Evolutionary conservation across 129 eudicot genomes (phyloP).

Genomic region (Escallonia rubra): DNA sequence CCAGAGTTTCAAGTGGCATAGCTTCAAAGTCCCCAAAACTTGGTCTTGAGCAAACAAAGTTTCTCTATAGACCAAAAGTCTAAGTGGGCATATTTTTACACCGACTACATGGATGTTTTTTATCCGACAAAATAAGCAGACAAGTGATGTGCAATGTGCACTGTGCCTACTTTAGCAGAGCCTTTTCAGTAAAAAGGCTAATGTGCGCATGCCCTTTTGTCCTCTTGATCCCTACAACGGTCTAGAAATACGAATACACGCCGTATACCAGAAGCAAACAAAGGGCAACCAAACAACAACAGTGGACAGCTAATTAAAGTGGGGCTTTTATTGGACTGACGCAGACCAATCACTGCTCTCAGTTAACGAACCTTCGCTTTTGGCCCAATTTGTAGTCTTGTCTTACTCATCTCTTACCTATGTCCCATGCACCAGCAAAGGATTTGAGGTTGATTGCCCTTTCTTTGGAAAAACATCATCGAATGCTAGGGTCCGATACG

Average conservation of each 20-base stretch:
- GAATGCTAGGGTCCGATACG: too few species aligned
- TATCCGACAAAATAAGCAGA: constrained; percentile 9
- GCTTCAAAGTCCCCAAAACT: too few species aligned
- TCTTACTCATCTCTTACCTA: too few species aligned
- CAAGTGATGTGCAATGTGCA: background rate
- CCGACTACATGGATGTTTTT: background rate
- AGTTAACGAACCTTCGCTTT: constrained; percentile 15
- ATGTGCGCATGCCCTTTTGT: constrained; percentile 26
- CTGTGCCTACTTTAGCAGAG: constrained; percentile 21
- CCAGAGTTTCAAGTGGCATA: too few species aligned
- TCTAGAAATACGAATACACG: background rate
- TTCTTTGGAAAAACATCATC: too few species aligned
- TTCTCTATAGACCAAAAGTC: constrained; percentile 8
- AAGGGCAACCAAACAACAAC: too few species aligned
- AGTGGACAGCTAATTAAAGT: constrained; percentile 1
- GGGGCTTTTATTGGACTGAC: background rate
- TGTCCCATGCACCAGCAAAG: too few species aligned
- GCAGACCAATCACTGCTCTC: constrained; percentile 16
- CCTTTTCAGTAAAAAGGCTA: constrained; percentile 12
- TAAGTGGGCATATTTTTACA: background rate
- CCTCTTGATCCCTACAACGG: constrained; percentile 23
- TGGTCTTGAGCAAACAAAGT: background rate
- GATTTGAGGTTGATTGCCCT: too few species aligned
- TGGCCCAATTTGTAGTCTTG: background rate
- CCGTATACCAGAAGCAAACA: too few species aligned